These are phyloP conservation scores for Astragalus membranaceus DNA, from an alignment of 306 rosid genomes.

Conservation along the genomic window DNA sequence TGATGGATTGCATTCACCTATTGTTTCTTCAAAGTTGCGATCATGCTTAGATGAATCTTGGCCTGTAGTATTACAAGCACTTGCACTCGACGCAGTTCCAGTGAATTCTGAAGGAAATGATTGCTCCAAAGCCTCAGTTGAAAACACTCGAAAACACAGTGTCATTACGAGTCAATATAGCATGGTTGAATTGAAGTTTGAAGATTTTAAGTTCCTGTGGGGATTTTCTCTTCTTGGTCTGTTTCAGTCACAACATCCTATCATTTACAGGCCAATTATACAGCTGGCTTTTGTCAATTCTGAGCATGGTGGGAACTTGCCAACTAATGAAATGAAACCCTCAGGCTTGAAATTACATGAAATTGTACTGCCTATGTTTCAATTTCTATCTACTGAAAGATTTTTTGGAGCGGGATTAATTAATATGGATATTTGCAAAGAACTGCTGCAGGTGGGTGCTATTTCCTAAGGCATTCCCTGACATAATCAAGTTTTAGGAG, in stretches of 20 bases:
- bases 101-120: conserved; percentile 45
- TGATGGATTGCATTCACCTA: conserved; percentile 84
- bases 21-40: conserved; percentile 63
- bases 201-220: conserved; percentile 82
- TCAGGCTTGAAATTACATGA: conserved; percentile 61
- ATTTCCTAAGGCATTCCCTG: neutral
- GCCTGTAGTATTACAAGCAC: conserved; percentile 96
- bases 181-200: conserved; percentile 74
- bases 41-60: conserved; percentile 95
- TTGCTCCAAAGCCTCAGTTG: conserved; percentile 23
- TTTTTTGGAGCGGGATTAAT: conserved; percentile 63
- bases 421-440: conserved; percentile 64
- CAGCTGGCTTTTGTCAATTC: conserved; percentile 35
- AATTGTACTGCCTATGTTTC: conserved; percentile 75
- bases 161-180: conserved; percentile 52
- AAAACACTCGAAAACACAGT: conserved; percentile 27
- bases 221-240: conserved; percentile 77
- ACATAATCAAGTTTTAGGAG: neutral
- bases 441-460: conserved; percentile 75
- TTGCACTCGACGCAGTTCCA: conserved; percentile 91
- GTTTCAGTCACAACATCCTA: conserved; percentile 59
- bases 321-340: conserved; percentile 37
- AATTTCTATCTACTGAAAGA: conserved; percentile 60
- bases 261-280: conserved; percentile 44
- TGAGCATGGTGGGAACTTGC: conserved; percentile 36